Percentiles rank a stretch among this genome's conserved stretches.
Conservation (phyloP, 306 rosid species). For the Bauhinia variegata region DNA sequence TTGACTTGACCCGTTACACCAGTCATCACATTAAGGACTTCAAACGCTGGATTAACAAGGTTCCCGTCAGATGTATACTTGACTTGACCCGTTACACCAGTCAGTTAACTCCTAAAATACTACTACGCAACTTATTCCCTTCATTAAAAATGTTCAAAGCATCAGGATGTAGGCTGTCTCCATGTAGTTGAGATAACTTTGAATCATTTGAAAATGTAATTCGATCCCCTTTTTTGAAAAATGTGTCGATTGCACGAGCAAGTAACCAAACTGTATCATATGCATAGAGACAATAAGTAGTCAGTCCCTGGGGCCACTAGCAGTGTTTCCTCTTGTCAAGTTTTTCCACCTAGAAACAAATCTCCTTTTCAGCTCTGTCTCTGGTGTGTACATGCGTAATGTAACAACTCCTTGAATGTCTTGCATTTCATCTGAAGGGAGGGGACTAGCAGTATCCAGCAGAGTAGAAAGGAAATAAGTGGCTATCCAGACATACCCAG, state of each 20-base stretch:
- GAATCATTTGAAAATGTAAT: slow-evolving; percentile 73
- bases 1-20: slow-evolving; percentile 74
- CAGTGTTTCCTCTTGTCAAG: slow-evolving; percentile 52
- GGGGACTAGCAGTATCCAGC: slow-evolving; percentile 59
- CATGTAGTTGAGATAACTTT: slow-evolving; percentile 39
- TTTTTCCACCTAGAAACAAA: slow-evolving; percentile 82
- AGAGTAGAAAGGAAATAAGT: slow-evolving; percentile 68
- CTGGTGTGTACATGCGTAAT: slow-evolving; percentile 67
- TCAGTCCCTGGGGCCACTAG: slow-evolving; percentile 52
- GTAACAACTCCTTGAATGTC: slow-evolving; percentile 78
- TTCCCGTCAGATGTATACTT: slow-evolving; percentile 57
- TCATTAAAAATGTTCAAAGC: slow-evolving; percentile 71
- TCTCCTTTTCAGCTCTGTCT: slow-evolving; percentile 61
- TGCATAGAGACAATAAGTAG: slow-evolving; percentile 61
- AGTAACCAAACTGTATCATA: slow-evolving; percentile 88
- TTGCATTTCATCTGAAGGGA: slow-evolving; percentile 49
- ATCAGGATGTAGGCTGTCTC: slow-evolving; percentile 60
- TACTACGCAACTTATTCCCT: slow-evolving; percentile 55
- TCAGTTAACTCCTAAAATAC: slow-evolving; percentile 67
- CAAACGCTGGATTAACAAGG: slow-evolving; percentile 74
- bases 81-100: slow-evolving; percentile 73
- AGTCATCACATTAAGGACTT: slow-evolving; percentile 80
- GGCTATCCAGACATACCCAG: slow-evolving; percentile 94
- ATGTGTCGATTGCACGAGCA: slow-evolving; percentile 77
- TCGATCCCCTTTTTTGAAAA: slow-evolving; percentile 72